Base-by-base conservation (phyloP, 768 basidiomycete species). In the Rhizopogon vulgaris region DNA sequence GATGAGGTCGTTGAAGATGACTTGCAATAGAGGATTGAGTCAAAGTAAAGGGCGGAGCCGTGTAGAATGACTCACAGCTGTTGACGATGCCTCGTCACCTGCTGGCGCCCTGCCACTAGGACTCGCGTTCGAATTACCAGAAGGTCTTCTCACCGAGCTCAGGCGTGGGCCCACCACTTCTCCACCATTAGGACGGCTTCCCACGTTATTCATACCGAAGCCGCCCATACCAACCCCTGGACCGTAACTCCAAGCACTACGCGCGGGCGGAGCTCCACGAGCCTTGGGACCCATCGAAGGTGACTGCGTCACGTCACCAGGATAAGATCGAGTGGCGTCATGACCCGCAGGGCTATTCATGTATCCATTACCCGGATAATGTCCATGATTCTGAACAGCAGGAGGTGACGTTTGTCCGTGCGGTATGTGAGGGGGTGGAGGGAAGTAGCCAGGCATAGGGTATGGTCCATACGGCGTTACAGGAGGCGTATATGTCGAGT, bases 1-100 rank as follows among this genome's bases (percentile, higher is more conserved):
- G 88, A 90, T 6, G 90, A 90, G 1, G 83, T 83, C 11, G 82
- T 80, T 6, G 85, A 85, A 41, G 88, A 89, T 28, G 87, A 89
- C 87, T 30, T 81, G 57, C 37, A 48, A 52, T 22, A 73, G 45
- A 22, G 46, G 55, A 52, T 48, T 43, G 27, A 59, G 15, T 38
- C 18, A 49, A 39, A 40, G 41, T 28, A 46, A 28, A 48, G 10
- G 27, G 38, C 41, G 12, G 52, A 49, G 41, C 22, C 30, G 28
- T 24, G 46, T 52, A 38, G 39, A 53, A 53, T 42, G 49, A 79
- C 89, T 78, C 66, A 90, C 90, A 51, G 87, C 77, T 47, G 80
- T 82, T 25, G 88, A 90, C 9, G 85, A 82, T 32, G 80, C 82
- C 57, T 92, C 90, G 64, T 92, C 90, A 46, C 80, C 78, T 22